Percentiles rank a stretch among this genome's conserved stretches.
These are phyloP conservation scores for Lodderomyces theae DNA, from an alignment of 1,139 yeast genomes.

Conservation along the genomic window DNA sequence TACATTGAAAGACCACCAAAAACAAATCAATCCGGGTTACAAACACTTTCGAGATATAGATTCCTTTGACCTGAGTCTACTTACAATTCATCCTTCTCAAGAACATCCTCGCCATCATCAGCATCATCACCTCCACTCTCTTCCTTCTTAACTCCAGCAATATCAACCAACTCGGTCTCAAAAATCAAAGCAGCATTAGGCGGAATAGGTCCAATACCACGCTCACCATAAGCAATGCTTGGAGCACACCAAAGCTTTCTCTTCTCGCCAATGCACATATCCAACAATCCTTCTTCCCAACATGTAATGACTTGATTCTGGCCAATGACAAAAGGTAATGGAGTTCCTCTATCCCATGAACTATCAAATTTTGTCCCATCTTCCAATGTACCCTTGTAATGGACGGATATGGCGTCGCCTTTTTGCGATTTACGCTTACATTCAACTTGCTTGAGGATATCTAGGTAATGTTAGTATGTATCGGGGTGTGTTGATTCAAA, in stretches of 20 bases:
- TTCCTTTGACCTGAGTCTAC: background rate
- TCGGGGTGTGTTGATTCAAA: constrained; percentile 6
- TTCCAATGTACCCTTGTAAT: constrained; percentile 68
- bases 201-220: constrained; percentile 80
- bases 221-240: constrained; percentile 68
- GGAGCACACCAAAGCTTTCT: constrained; percentile 78
- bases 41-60: too few relatives aligned
- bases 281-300: constrained; percentile 78
- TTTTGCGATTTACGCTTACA: constrained; percentile 55
- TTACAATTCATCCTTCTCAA: constrained; percentile 14
- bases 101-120: constrained; percentile 2
- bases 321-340: constrained; percentile 70
- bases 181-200: constrained; percentile 65
- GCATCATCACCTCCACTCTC: constrained; percentile 3
- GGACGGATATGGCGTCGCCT: constrained; percentile 70
- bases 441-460: constrained; percentile 37
- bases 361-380: constrained; percentile 75
- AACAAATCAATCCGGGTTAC: too few relatives aligned
- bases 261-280: constrained; percentile 87
- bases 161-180: constrained; percentile 54
- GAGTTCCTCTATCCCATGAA: constrained; percentile 61
- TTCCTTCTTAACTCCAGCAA: constrained; percentile 28
- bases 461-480: constrained; percentile 14
- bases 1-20: too few relatives aligned
- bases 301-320: constrained; percentile 77